Percentiles rank a stretch among this genome's conserved stretches.
Evolutionary conservation across 106 monocot species (phyloP).

Genomic region (Acorus calamus): DNA sequence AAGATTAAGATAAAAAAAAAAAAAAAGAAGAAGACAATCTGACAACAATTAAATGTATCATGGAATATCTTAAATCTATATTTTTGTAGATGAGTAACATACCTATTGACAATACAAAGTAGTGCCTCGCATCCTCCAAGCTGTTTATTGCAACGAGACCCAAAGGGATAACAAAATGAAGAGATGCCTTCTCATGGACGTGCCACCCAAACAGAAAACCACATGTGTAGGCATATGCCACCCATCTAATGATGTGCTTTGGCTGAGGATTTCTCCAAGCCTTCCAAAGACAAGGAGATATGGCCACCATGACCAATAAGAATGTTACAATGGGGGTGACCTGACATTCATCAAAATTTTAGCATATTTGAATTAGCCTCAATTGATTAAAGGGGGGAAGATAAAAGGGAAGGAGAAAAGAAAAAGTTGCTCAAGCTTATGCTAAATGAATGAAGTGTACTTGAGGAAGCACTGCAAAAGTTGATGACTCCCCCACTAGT

Average conservation of each 20-base stretch:
- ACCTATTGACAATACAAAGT: conserved; percentile 87
- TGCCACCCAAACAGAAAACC: conserved; percentile 99
- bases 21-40: too few relatives aligned
- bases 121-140: conserved; percentile 77
- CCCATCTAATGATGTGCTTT: conserved; percentile 71
- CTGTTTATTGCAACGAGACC: conserved; percentile 57
- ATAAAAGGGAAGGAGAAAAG: too few relatives aligned
- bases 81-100: conserved; percentile 3
- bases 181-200: conserved; percentile 98
- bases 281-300: conserved; percentile 75
- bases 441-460: conserved; percentile 12
- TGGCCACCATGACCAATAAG: conserved; percentile 59
- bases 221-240: conserved; percentile 81
- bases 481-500: conserved; percentile 63
- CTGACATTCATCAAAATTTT: conserved; percentile 19
- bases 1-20: too few relatives aligned
- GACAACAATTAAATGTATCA: too few relatives aligned
- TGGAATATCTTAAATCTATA: too few relatives aligned
- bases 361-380: too few relatives aligned
- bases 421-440: too few relatives aligned
- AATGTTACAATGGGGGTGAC: conserved; percentile 68
- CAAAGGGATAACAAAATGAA: conserved; percentile 90
- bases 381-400: too few relatives aligned
- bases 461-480: conserved; percentile 90
- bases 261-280: conserved; percentile 62